Conservation (phyloP, 257 asterid genomes). For the Solanum paucissectum region DNA sequence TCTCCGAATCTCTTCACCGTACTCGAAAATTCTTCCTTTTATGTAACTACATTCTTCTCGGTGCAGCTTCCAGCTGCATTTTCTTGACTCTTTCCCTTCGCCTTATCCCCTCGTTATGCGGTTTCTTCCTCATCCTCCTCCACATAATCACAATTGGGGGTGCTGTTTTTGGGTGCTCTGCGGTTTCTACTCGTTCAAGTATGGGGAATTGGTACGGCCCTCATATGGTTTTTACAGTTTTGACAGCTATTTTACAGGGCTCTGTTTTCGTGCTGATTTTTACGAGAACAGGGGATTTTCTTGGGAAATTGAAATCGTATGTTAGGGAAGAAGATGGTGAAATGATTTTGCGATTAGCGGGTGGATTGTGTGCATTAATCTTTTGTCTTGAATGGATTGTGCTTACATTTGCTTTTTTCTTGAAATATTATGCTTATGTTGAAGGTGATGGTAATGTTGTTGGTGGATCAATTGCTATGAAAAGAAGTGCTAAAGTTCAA, state of each 20-base stretch:
- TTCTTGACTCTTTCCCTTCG: slow-evolving; percentile 42
- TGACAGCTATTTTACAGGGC: slow-evolving; percentile 88
- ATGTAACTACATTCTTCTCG: slow-evolving; percentile 27
- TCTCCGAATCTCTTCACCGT: slow-evolving; percentile 3
- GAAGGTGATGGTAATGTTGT: slow-evolving; percentile 35
- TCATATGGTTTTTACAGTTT: slow-evolving; percentile 80
- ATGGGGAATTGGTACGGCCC: slow-evolving; percentile 72
- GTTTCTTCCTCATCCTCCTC: slow-evolving; percentile 35
- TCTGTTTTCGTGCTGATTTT: slow-evolving; percentile 75
- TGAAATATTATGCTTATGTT: slow-evolving; percentile 63
- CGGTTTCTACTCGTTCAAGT: slow-evolving; percentile 32
- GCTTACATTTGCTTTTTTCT: slow-evolving; percentile 65
- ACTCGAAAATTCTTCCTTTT: slow-evolving; percentile 24
- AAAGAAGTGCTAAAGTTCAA: slow-evolving; percentile 53
- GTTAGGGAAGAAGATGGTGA: slow-evolving; percentile 84
- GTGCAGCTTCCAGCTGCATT: slow-evolving; percentile 38
- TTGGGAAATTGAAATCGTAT: slow-evolving; percentile 59
- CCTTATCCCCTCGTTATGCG: slow-evolving; percentile 28
- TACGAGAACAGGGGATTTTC: slow-evolving; percentile 64
- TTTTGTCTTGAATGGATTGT: slow-evolving; percentile 90
- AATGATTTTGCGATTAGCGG: slow-evolving; percentile 57
- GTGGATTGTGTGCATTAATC: slow-evolving; percentile 53
- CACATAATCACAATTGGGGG: slow-evolving; percentile 34
- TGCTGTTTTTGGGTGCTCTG: slow-evolving; percentile 44
- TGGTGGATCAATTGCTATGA: slow-evolving; percentile 4